Percentiles rank a stretch among this genome's conserved stretches.
Conservation (phyloP, 352 stramenopile species). For the Stramenopiles sp. region DNA sequence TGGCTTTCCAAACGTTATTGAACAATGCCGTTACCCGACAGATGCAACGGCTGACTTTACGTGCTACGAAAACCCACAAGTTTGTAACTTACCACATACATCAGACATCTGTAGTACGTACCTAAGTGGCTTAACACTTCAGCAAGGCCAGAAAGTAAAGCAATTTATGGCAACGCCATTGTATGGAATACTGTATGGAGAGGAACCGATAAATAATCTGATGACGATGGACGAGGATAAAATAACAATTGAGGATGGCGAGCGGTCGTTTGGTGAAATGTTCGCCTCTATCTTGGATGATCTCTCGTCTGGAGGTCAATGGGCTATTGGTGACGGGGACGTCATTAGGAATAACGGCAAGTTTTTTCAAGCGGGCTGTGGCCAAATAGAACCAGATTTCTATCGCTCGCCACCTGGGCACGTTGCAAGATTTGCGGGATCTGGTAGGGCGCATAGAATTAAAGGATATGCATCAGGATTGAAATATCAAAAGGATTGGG, state of each 20-base stretch:
- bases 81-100: no score
- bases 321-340: conserved; percentile 37
- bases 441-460: background rate
- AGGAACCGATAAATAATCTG: background rate
- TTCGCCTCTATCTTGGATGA: conserved; percentile 15
- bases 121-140: background rate
- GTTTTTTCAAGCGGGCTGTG: conserved; percentile 80
- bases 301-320: conserved; percentile 27
- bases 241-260: conserved; percentile 24
- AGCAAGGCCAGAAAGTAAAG: background rate
- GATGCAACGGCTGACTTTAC: background rate
- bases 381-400: conserved; percentile 12
- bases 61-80: background rate
- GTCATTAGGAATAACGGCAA: conserved; percentile 67
- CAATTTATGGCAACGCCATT: background rate
- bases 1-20: background rate
- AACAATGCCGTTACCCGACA: background rate
- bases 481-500: conserved; percentile 28
- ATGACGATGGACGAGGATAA: background rate
- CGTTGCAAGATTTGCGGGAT: background rate
- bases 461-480: background rate
- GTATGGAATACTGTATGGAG: background rate
- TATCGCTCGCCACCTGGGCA: background rate
- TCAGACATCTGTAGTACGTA: background rate
- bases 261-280: conserved; percentile 26